phyloP scores from a whole-genome alignment of 2,329 filamentous ascomycete species.

The Talaromyces piceae region DNA sequence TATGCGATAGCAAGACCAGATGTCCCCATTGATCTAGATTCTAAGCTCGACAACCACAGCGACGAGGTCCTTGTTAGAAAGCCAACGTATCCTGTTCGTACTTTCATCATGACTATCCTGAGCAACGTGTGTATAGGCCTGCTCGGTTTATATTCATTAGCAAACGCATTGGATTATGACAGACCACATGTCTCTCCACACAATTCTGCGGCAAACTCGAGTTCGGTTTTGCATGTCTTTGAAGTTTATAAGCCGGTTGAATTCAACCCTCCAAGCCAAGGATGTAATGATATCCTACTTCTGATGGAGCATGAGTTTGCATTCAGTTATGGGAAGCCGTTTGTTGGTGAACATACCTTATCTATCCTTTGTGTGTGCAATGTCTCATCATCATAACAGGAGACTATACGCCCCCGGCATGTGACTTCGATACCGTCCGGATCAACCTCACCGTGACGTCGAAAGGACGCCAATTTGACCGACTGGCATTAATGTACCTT shows the following conservation, averaged over 20 bases:
- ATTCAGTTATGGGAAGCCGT: constrained; percentile 65
- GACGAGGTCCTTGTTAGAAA: neutral
- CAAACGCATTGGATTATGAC: neutral
- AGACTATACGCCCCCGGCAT: constrained; percentile 58
- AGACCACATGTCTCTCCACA: neutral
- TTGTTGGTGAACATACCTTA: constrained; percentile 51
- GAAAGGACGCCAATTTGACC: constrained; percentile 66
- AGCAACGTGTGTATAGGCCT: constrained; percentile 3
- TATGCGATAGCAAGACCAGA: constrained; percentile 2
- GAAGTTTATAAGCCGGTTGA: constrained; percentile 60
- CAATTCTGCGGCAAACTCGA: constrained; percentile 4
- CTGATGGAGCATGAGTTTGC: constrained; percentile 67
- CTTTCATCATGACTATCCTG: constrained; percentile 3
- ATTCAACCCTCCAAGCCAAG: constrained; percentile 34
- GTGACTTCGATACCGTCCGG: constrained; percentile 64
- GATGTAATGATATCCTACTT: constrained; percentile 34
- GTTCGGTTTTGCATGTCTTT: constrained; percentile 42
- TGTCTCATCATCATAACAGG: constrained; percentile 36
- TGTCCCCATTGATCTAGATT: neutral
- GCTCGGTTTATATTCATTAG: constrained; percentile 8
- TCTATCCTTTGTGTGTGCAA: constrained; percentile 4
- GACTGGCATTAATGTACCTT: constrained; percentile 67
- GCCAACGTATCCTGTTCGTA: neutral
- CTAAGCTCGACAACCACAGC: neutral
- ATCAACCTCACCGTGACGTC: constrained; percentile 71